phyloP scores from a whole-genome alignment of 495 filamentous ascomycete species.

The Chaetomium fimeti region DNA sequence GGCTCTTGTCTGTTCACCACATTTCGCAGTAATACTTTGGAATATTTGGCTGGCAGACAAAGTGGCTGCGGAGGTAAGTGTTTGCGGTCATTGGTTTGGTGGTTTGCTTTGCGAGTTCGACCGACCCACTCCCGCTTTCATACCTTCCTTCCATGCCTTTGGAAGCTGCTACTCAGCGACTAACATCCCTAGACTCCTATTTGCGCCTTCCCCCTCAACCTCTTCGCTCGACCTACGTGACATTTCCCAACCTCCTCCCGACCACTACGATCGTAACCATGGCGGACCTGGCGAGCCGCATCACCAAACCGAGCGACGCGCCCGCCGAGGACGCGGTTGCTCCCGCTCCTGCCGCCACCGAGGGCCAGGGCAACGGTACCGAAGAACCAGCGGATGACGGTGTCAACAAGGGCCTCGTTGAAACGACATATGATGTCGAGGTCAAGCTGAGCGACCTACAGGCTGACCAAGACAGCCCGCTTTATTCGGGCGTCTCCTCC shows the following conservation, averaged over 20 bases:
- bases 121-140: no score
- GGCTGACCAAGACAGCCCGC: slow-evolving; percentile 77
- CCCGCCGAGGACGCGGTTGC: slow-evolving; percentile 20
- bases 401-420: slow-evolving; percentile 56
- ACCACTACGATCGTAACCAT: slow-evolving; percentile 28
- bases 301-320: slow-evolving; percentile 46
- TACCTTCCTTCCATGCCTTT: no score
- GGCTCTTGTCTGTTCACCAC: background rate
- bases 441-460: slow-evolving; percentile 90
- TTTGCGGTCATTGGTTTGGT: no score
- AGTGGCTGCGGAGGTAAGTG: no score
- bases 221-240: background rate
- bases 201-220: background rate
- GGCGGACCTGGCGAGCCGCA: slow-evolving; percentile 62
- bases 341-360: slow-evolving; percentile 28
- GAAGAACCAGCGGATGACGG: slow-evolving; percentile 53
- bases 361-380: slow-evolving; percentile 25
- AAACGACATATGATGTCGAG: slow-evolving; percentile 74
- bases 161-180: background rate
- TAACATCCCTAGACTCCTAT: background rate
- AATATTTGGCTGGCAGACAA: background rate
- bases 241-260: background rate
- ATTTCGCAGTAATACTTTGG: background rate
- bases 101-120: no score
- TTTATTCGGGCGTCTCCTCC: slow-evolving; percentile 70